Conservation (phyloP, 2,329 filamentous ascomycete species). For the Westerdykella ornata region DNA sequence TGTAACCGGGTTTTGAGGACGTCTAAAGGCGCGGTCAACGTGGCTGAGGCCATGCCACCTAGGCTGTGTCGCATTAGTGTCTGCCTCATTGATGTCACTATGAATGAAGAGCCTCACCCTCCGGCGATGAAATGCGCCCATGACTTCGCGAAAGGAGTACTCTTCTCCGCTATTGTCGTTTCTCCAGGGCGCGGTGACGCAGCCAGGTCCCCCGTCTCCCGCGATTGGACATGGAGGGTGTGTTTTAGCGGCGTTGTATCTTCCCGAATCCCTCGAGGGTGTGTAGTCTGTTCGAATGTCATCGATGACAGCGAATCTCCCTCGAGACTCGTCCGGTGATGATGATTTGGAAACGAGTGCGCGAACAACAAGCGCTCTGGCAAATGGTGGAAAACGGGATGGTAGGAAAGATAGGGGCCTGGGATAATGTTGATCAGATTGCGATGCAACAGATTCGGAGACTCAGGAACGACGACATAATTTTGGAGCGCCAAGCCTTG, state of each 20-base stretch:
- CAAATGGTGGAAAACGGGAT: neutral
- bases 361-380: neutral
- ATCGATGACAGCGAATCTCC: conserved; percentile 18
- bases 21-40: conserved; percentile 89
- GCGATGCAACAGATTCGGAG: neutral
- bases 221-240: conserved; percentile 44
- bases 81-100: neutral
- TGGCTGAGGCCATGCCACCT: conserved; percentile 84
- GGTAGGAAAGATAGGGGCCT: neutral
- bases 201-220: conserved; percentile 54
- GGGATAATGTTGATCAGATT: neutral
- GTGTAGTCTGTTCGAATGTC: conserved; percentile 30
- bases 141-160: conserved; percentile 56
- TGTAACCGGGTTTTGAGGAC: conserved; percentile 90
- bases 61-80: conserved; percentile 48
- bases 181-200: conserved; percentile 42
- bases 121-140: conserved; percentile 91
- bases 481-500: neutral
- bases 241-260: conserved; percentile 21
- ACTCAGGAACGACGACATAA: neutral
- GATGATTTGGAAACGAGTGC: no score
- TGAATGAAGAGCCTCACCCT: conserved; percentile 51
- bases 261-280: conserved; percentile 26
- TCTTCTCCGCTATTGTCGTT: conserved; percentile 33
- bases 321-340: no score